Evolutionary conservation across 2,329 filamentous ascomycete species (phyloP), one percentile per base, ranked within the genome.

Genomic region (Neodidymelliopsis sp.): DNA sequence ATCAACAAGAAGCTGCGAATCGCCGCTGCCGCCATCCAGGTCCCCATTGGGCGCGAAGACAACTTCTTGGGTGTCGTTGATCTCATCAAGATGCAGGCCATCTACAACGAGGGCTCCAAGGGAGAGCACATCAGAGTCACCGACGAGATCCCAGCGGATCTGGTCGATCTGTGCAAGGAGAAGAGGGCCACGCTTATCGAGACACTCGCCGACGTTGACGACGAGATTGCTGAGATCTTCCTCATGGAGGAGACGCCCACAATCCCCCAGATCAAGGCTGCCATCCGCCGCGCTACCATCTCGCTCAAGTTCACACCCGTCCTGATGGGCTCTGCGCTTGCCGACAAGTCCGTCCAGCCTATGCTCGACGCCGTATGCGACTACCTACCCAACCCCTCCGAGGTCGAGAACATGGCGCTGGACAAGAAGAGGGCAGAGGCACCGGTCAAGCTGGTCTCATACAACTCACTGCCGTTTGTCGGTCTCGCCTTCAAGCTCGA

Each of bases 401-500:
- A 99, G 75, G 88, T 97, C 31, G 84, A 90, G 71, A 97, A 97
- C 77, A 77, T 89, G 66, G 94, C 92, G 6, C 83, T 99, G 46
- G 93, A 99, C 74, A 87, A 86, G 70, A 84, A 86, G 69, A 85
- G 89, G 64, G 80, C 80, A 31, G 94, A 99, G 74, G 84, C 86
- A 37, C 82, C 86, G 2, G 92, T 96, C 52, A 89, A 93, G 72
- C 84, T 99, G 46, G 85, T 97, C 13, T 91, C 93, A 1, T 97
- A 97, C 79, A 94, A 95, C 75, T 88, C 90, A 16, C 80, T 96
- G 18, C 94, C 94, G 0, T 97, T 97, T 67, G 91, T 97, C 46
- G 94, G 94, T 38, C 81, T 99, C 56, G 94, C 94, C 8, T 99
- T 99, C 82, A 99, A 99, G 81, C 85, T 99, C 16, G 94, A 99